Evolutionary conservation across 2,329 filamentous ascomycete genomes (phyloP), one percentile per base, ranked within the genome.

Genomic region (Ophiostoma piceae): DNA sequence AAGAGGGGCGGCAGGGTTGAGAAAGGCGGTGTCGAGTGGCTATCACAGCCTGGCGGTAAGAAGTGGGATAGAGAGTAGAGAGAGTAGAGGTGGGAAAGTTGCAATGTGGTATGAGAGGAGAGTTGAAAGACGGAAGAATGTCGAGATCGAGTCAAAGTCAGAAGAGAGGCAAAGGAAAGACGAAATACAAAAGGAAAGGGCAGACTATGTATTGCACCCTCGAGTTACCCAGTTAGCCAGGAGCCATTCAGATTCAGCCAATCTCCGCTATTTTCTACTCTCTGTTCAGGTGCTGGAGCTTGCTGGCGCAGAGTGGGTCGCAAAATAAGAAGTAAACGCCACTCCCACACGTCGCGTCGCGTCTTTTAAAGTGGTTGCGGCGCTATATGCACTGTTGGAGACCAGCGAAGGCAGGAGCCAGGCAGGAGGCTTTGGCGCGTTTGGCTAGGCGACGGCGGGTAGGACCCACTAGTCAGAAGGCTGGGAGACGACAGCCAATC

Each of bases 21-120:
- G 57, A 62, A 62, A 62, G 57, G 57, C 57, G 57, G 57, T 62
- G 57, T 62, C 57, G 26, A 62, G 26, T 62, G 57, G 26, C 57
- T 32, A 32, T 26, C 26, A 14, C 26, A 16, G 22, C 22, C 54
- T 60, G 57, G 57, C 57, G 57, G 57, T 62, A 62, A 62, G 26
- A 11, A 57, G 51, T 22, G 51, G n/a, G n/a, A 57, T 57, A n/a
- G n/a, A 12, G 51, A 1, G 16, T 35, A 29, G 26, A 29, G 47
- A 2, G 47, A 54, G 26, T 32, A 29, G 57, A 62, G 26, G 51
- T 29, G 51, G 8, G 57, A 9, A 47, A 47, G 57, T 16, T 32
- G 57, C 26, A 47, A 47, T n/a, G 5, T 35, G 7, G 43, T 47
- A 47, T 47, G 43, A 47, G 19, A 47, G 19, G 7, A 47, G 19